Evolutionary conservation across 768 basidiomycete genomes (phyloP), one percentile per base, ranked within the genome.

Genomic region (Suillus luteus): DNA sequence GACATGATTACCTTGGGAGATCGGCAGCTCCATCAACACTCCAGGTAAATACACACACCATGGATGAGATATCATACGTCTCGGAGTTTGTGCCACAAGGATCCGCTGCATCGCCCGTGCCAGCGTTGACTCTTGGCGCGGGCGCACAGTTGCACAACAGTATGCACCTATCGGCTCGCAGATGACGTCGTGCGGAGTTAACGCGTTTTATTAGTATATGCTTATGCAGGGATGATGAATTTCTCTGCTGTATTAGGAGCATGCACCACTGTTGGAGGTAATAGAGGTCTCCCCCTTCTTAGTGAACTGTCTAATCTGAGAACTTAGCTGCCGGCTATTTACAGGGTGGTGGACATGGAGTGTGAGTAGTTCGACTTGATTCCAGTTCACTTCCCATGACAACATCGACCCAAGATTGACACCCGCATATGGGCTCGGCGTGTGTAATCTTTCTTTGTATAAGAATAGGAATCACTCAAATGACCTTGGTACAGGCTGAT

Each of bases 271-370:
- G 66, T 72, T 8, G 71, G 71, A 46, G 69, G 57, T 35, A 63
- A 69, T 60, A 17, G 48, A 65, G 3, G 44, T 33, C n/a, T 24
- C 7, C 48, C 35, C n/a, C 22, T 10, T 43, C 3, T 17, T 22
- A 33, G 14, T 37, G 7, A 27, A 15, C 9, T 41, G 17, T 22
- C 10, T 59, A 8, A 62, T 38, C 35, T 38, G n/a, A 35, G 12
- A 22, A 15, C 14, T 12, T 8, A 72, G 82, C 80, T 14, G 84
- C 82, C 37, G 84, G 85, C 12, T 86, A 77, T 76, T 59, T 82
- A 4, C 76, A 78, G 62, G 85, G 85, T 33, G 84, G 82, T 10
- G 84, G 85, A 6, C 81, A 83, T 60, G 76, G 81, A 55, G 67
- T 73, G 52, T 72, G 55, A 64, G 62, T 27, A 31, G 5, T 31